Evolutionary conservation across 306 rosid species (phyloP).

Genomic region (cucumber (Cucumis sativus)): DNA sequence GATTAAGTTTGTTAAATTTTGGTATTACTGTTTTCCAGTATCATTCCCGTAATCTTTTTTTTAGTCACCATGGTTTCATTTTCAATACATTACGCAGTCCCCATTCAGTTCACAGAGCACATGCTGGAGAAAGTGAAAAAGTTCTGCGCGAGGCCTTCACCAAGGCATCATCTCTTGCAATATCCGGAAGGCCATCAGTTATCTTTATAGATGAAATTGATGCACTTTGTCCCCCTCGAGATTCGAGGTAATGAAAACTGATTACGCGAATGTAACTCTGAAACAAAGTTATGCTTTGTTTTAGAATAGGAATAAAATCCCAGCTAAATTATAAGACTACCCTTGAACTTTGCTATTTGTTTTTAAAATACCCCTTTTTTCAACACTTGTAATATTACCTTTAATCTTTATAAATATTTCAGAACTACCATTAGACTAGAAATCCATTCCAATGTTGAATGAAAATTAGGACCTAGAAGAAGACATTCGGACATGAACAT

Average conservation of each 20-base stretch:
- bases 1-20: background rate
- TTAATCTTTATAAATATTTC: background rate
- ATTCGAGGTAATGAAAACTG: constrained; percentile 44
- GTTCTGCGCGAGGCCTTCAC: constrained; percentile 67
- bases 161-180: constrained; percentile 49
- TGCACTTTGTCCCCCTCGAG: constrained; percentile 76
- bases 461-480: background rate
- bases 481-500: background rate
- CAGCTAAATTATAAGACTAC: background rate
- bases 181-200: constrained; percentile 52
- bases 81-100: constrained; percentile 43
- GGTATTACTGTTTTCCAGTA: background rate
- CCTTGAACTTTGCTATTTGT: background rate
- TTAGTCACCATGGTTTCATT: constrained; percentile 7
- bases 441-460: background rate
- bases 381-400: background rate
- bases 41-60: background rate
- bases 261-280: background rate
- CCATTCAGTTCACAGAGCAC: constrained; percentile 54
- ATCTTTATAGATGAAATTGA: constrained; percentile 85
- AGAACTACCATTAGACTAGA: background rate
- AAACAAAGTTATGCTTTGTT: background rate
- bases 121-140: constrained; percentile 78
- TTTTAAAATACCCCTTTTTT: too few relatives aligned
- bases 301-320: background rate